Conservation (phyloP, 1,139 yeast genomes). For the Pichia sp. region DNA sequence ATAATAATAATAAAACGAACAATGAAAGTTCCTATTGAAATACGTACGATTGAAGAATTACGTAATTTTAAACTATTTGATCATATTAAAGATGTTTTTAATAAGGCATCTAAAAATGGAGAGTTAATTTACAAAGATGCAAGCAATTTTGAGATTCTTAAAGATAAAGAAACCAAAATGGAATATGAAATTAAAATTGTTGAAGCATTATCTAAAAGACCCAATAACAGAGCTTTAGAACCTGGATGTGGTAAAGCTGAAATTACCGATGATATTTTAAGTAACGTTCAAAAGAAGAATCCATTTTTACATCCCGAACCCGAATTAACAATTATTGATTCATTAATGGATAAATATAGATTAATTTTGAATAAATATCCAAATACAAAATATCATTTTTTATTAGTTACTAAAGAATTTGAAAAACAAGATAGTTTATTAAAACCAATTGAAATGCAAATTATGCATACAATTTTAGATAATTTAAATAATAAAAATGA, state of each 20-base stretch:
- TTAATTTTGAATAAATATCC: slow-evolving; percentile 83
- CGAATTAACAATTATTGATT: slow-evolving; percentile 55
- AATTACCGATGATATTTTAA: slow-evolving; percentile 30
- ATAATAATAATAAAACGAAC: neutral
- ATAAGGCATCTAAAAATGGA: slow-evolving; percentile 19
- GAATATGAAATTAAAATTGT: slow-evolving; percentile 28
- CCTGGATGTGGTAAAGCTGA: slow-evolving; percentile 24
- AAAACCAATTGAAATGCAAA: slow-evolving; percentile 57
- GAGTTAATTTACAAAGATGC: slow-evolving; percentile 23
- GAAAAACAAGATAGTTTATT: slow-evolving; percentile 68
- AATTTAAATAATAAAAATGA: slow-evolving; percentile 27
- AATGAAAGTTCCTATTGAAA: neutral
- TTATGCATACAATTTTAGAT: slow-evolving; percentile 48
- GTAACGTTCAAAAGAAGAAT: slow-evolving; percentile 36
- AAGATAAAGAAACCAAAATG: slow-evolving; percentile 21
- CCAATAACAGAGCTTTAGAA: slow-evolving; percentile 28
- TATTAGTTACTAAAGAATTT: slow-evolving; percentile 70
- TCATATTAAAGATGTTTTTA: slow-evolving; percentile 17
- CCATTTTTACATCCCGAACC: slow-evolving; percentile 85
- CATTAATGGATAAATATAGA: slow-evolving; percentile 51
- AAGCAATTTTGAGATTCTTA: slow-evolving; percentile 20
- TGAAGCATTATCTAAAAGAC: slow-evolving; percentile 27
- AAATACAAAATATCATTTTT: slow-evolving; percentile 68
- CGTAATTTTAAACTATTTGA: slow-evolving; percentile 15
- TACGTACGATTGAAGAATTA: slow-evolving; percentile 20